Evolutionary conservation across 768 basidiomycete genomes (phyloP).

Genomic region (Ramaria sp.): DNA sequence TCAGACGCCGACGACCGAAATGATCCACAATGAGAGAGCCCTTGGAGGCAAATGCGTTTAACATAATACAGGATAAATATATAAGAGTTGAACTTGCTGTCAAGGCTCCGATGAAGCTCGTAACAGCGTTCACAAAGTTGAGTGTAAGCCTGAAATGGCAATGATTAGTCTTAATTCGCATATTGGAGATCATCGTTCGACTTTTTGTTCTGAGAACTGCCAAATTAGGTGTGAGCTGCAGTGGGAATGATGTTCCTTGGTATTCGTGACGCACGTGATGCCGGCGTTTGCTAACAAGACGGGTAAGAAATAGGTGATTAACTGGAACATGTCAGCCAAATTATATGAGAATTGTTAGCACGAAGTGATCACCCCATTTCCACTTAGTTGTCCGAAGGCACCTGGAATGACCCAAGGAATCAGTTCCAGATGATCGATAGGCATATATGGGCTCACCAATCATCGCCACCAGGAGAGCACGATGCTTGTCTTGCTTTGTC

Average conservation of each 20-base stretch:
- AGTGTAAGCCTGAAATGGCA: slow-evolving; percentile 24
- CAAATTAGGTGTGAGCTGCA: not conserved
- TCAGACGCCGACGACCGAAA: slow-evolving; percentile 35
- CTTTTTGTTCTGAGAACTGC: slow-evolving; percentile 22
- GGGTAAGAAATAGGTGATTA: slow-evolving; percentile 37
- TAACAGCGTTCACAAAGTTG: slow-evolving; percentile 43
- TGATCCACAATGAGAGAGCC: slow-evolving; percentile 38
- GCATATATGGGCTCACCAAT: slow-evolving; percentile 24
- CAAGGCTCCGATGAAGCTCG: slow-evolving; percentile 31
- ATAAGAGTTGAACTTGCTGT: slow-evolving; percentile 13
- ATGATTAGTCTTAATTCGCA: not conserved
- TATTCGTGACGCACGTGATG: slow-evolving; percentile 23
- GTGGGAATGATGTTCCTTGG: not conserved
- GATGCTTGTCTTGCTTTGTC: slow-evolving; percentile 33
- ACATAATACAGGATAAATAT: not conserved
- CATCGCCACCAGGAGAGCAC: slow-evolving; percentile 40
- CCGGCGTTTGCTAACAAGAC: slow-evolving; percentile 37
- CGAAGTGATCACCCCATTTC: slow-evolving; percentile 30
- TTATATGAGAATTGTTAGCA: not conserved
- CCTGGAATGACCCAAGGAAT: slow-evolving; percentile 3
- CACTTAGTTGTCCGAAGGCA: slow-evolving; percentile 33
- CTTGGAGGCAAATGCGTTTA: slow-evolving; percentile 13
- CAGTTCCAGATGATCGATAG: not conserved
- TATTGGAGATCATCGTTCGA: not conserved
- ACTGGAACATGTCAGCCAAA: not conserved